phyloP scores from a whole-genome alignment of 2,329 filamentous ascomycete genomes.

The Trichoderma sp. region DNA sequence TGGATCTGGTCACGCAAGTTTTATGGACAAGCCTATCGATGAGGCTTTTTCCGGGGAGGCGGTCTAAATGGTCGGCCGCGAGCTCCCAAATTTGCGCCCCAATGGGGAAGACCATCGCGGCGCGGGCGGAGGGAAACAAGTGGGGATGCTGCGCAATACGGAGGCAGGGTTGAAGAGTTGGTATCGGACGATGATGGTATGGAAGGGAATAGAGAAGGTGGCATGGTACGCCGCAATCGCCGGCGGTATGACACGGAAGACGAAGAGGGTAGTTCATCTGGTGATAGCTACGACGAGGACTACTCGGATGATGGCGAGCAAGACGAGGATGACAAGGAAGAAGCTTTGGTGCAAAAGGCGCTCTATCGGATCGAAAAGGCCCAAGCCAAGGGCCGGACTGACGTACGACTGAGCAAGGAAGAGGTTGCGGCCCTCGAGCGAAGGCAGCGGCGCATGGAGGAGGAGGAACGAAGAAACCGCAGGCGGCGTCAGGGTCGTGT shows the following conservation, averaged over 20 bases:
- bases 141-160: conserved; percentile 45
- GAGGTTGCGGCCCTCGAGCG: conserved; percentile 81
- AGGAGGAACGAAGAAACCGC: conserved; percentile 42
- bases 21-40: conserved; percentile 99
- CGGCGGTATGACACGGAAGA: conserved; percentile 34
- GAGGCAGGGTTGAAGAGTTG: conserved; percentile 64
- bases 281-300: conserved; percentile 36
- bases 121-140: conserved; percentile 68
- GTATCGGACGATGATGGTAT: conserved; percentile 62
- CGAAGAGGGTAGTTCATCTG: conserved; percentile 31
- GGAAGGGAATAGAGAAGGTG: conserved; percentile 49
- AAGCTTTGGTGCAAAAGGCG: conserved; percentile 74
- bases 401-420: conserved; percentile 76
- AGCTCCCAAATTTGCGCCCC: conserved; percentile 93
- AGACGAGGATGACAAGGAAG: conserved; percentile 55
- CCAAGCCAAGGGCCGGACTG: conserved; percentile 71
- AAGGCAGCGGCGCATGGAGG: conserved; percentile 60
- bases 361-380: conserved; percentile 78
- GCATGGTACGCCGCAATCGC: conserved; percentile 42
- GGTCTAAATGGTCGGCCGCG: conserved; percentile 99
- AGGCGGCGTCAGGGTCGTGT: conserved; percentile 49
- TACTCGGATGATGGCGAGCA: conserved; percentile 36
- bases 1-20: conserved; percentile 75
- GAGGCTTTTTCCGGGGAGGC: conserved; percentile 99
- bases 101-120: conserved; percentile 99